Evolutionary conservation across 768 basidiomycete species (phyloP).

Genomic region (Kwoniella sp.): DNA sequence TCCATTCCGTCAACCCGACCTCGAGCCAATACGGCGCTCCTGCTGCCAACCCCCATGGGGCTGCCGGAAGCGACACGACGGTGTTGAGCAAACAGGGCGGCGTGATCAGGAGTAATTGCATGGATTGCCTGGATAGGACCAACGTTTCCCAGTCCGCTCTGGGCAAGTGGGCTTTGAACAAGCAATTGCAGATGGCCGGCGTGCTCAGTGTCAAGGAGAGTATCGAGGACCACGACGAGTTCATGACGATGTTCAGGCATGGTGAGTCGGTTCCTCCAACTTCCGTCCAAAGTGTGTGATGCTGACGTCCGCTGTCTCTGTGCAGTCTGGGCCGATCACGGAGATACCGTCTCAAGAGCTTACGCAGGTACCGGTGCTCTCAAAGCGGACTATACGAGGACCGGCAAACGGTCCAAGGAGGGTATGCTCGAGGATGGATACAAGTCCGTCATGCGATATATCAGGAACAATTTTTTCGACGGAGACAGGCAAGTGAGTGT

Average conservation of each 20-base stretch:
- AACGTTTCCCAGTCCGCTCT: conserved; percentile 93
- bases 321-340: conserved; percentile 96
- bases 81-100: conserved; percentile 68
- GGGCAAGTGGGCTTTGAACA: conserved; percentile 79
- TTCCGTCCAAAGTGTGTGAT: not conserved
- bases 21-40: conserved; percentile 15
- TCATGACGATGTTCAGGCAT: conserved; percentile 83
- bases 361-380: conserved; percentile 94
- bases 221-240: conserved; percentile 78
- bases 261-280: conserved; percentile 62
- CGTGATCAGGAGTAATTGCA: conserved; percentile 89
- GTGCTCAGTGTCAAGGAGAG: conserved; percentile 70
- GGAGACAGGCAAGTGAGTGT: conserved; percentile 78
- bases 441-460: conserved; percentile 80
- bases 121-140: conserved; percentile 92
- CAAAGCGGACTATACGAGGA: conserved; percentile 95
- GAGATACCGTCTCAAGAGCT: conserved; percentile 81
- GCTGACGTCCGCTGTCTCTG: not conserved
- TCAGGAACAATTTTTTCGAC: conserved; percentile 97
- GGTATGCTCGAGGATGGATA: conserved; percentile 81
- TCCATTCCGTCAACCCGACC: conserved; percentile 55
- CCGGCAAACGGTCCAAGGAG: conserved; percentile 79
- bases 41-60: not conserved
- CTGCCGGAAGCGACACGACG: conserved; percentile 60
- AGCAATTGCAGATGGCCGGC: conserved; percentile 73